These are phyloP conservation scores for Escallonia rubra DNA, from an alignment of 129 eudicot species.

Conservation along the genomic window DNA sequence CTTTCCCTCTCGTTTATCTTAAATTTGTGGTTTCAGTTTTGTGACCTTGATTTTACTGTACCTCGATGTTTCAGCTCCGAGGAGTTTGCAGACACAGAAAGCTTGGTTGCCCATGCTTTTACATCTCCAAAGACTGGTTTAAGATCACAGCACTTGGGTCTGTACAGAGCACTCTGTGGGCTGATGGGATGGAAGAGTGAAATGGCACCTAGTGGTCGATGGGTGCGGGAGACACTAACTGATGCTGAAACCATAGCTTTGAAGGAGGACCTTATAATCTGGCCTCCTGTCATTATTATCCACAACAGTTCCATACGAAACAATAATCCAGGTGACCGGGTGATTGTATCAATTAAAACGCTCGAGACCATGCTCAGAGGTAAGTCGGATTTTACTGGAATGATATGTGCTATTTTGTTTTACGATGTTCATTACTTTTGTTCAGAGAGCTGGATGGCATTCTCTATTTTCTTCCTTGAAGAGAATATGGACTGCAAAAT, in stretches of 20 bases:
- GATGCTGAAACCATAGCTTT: slow-evolving; percentile 22
- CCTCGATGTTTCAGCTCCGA: slow-evolving; percentile 30
- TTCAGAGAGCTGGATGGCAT: too few relatives aligned
- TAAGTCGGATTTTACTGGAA: slow-evolving; percentile 3
- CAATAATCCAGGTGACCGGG: slow-evolving; percentile 23
- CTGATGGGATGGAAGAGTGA: slow-evolving; percentile 53
- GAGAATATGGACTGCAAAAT: too few relatives aligned
- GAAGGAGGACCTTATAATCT: slow-evolving; percentile 45
- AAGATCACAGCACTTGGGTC: slow-evolving; percentile 51
- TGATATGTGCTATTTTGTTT: not conserved
- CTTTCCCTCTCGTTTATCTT: slow-evolving; percentile 1
- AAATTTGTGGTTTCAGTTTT: not conserved
- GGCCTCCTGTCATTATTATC: slow-evolving; percentile 54
- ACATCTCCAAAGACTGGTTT: slow-evolving; percentile 27
- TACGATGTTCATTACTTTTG: not conserved
- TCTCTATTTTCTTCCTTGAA: too few relatives aligned
- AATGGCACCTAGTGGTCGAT: slow-evolving; percentile 11
- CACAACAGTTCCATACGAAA: slow-evolving; percentile 31
- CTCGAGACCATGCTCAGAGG: slow-evolving; percentile 38
- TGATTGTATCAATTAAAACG: slow-evolving; percentile 25
- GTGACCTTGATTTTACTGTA: not conserved
- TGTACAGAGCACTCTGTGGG: slow-evolving; percentile 49
- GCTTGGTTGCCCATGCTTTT: slow-evolving; percentile 38
- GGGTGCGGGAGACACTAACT: slow-evolving; percentile 32
- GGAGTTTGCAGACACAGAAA: slow-evolving; percentile 36